phyloP scores from a whole-genome alignment of 2,329 filamentous ascomycete species.

The Neonectria faginata region DNA sequence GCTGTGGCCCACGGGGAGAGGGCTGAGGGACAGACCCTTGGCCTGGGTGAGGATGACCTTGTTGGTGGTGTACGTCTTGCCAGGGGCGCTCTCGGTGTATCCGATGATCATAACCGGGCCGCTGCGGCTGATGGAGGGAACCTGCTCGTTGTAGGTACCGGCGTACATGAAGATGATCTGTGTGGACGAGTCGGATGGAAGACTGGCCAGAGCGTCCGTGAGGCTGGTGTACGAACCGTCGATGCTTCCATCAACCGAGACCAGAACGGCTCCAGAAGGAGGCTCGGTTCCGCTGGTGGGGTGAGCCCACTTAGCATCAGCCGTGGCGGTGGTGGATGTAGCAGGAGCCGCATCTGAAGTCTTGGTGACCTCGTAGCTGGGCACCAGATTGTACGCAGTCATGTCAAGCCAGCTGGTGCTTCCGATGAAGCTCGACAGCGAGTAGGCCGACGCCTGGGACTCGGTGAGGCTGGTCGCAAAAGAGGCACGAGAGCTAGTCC shows the following conservation, averaged over 20 bases:
- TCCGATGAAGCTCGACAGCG: slow-evolving; percentile 35
- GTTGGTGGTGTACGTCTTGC: slow-evolving; percentile 36
- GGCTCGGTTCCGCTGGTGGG: slow-evolving; percentile 56
- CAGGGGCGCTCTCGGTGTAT: slow-evolving; percentile 38
- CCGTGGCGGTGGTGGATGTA: slow-evolving; percentile 44
- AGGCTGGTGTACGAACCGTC: slow-evolving; percentile 46
- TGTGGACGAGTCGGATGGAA: slow-evolving; percentile 36
- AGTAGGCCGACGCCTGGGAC: slow-evolving; percentile 34
- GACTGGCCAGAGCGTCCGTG: slow-evolving; percentile 46
- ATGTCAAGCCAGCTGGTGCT: slow-evolving; percentile 43
- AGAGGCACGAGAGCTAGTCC: slow-evolving; percentile 35
- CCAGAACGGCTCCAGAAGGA: slow-evolving; percentile 55
- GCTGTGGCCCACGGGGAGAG: slow-evolving; percentile 34
- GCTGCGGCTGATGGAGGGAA: slow-evolving; percentile 28
- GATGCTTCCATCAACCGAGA: slow-evolving; percentile 49
- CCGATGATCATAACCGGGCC: slow-evolving; percentile 37
- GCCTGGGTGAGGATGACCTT: slow-evolving; percentile 35
- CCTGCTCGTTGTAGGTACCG: slow-evolving; percentile 69
- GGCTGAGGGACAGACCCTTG: slow-evolving; percentile 30
- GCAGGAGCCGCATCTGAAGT: slow-evolving; percentile 13
- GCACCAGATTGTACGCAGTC: slow-evolving; percentile 38
- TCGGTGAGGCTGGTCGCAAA: slow-evolving; percentile 40
- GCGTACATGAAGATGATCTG: slow-evolving; percentile 53
- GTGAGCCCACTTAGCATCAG: slow-evolving; percentile 29
- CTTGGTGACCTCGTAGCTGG: slow-evolving; percentile 35